Base-by-base conservation (phyloP, 2,329 filamentous ascomycete genomes). In the Capronia coronata region DNA sequence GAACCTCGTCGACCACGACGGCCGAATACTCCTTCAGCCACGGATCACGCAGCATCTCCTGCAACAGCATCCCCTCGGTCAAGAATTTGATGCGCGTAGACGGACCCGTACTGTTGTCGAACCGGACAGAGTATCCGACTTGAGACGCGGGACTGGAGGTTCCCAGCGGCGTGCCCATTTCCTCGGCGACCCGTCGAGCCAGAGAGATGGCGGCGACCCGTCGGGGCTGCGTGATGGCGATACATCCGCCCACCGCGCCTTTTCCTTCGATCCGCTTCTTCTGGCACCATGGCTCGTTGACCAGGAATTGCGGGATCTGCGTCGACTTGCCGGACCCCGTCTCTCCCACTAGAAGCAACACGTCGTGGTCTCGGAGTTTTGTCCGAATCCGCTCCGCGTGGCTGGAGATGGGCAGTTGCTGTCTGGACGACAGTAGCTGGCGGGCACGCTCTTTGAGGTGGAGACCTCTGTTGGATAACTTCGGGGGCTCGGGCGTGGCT, bases 321-420 rank as follows among this genome's bases (percentile, higher is more conserved):
- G 93, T 98, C 71, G 87, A 94, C 70, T 98, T 98, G 64, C 93
- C 93, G 11, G 87, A 94, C 65, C 93, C 93, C 0, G 93, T 98
- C 67, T 97, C 91, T 71, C 91, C 91, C 2, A 93, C 84, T 11
- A 98, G 72, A 0, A 98, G 75, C 44, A 98, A 77, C 1, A 95
- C 80, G 61, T 94, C 80, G 54, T 80, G 82, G 27, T 79, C 70
- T 10, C 72, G 72, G 5, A 95, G 69, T 1, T 78, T 73, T 13
- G 73, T 63, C 29, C 81, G 80, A 43, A 96, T 94, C 21, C 83
- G 76, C 27, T 82, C 73, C 41, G 80, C 80, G 56, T 89, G 79
- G 2, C 77, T 70, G 80, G 87, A 95, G 58, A 96, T 91, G 0
- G 90, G 90, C 2, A 96, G 75, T 11, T 79, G 74, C 63, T 84